Evolutionary conservation across 805 yeast species (phyloP).

Genomic region (Candida argentea): DNA sequence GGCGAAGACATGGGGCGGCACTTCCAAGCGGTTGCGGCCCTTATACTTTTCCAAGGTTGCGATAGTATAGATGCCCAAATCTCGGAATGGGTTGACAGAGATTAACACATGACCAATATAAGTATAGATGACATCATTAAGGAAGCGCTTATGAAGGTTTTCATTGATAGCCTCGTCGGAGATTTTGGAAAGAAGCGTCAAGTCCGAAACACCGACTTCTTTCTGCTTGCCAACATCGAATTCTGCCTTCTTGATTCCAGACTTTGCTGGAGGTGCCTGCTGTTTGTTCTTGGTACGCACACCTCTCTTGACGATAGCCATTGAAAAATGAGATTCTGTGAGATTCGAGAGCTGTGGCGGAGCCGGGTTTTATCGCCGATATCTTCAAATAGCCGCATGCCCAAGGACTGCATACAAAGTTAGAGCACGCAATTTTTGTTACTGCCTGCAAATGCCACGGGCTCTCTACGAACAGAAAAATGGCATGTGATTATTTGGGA

Average conservation of each 20-base stretch:
- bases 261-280: constrained; percentile 45
- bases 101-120: constrained; percentile 91
- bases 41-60: constrained; percentile 64
- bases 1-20: constrained; percentile 96
- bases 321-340: constrained; percentile 14
- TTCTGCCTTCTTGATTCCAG: constrained; percentile 73
- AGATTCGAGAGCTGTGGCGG: not conserved
- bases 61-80: constrained; percentile 88
- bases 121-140: constrained; percentile 83
- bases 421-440: no score
- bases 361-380: not conserved
- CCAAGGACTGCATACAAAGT: not conserved
- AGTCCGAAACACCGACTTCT: constrained; percentile 97
- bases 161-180: constrained; percentile 90
- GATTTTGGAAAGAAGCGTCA: constrained; percentile 80
- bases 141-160: constrained; percentile 79
- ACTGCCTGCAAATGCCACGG: no score
- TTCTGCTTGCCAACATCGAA: constrained; percentile 82
- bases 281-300: constrained; percentile 47
- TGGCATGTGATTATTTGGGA: no score
- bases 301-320: constrained; percentile 76
- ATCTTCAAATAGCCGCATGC: not conserved
- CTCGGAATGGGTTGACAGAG: constrained; percentile 94
- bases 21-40: constrained; percentile 91
- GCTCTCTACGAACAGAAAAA: no score